These are phyloP conservation scores for Rhizophagus prolifer DNA, from an alignment of 192 early-diverging fungal genomes.

Conservation along the genomic window DNA sequence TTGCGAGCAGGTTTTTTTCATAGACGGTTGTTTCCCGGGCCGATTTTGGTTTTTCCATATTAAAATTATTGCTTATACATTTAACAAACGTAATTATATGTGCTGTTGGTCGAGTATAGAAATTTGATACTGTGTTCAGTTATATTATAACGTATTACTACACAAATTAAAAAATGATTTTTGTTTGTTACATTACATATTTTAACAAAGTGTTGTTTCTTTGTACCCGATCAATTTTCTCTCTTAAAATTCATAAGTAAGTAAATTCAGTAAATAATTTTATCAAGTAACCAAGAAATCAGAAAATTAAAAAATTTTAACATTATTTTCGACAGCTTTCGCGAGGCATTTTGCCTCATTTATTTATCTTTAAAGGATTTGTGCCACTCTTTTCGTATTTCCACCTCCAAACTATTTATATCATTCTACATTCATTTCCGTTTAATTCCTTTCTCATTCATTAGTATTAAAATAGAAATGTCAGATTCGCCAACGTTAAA, in stretches of 20 bases:
- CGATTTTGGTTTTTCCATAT: too few relatives aligned
- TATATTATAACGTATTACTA: background rate
- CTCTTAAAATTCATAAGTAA: background rate
- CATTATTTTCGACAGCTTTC: background rate
- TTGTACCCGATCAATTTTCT: background rate
- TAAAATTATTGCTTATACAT: too few relatives aligned
- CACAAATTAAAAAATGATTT: background rate
- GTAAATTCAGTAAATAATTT: background rate
- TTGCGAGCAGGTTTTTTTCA: too few relatives aligned
- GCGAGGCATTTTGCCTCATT: background rate
- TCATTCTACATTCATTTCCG: background rate
- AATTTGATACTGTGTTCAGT: too few relatives aligned
- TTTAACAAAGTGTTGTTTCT: background rate
- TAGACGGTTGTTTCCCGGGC: too few relatives aligned
- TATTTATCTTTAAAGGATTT: background rate
- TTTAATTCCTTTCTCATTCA: background rate
- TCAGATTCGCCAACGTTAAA: constrained; percentile 30
- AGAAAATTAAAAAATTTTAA: background rate
- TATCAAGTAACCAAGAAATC: background rate
- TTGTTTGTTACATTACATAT: background rate
- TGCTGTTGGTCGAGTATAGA: too few relatives aligned
- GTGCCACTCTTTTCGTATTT: background rate
- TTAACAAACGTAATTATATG: too few relatives aligned
- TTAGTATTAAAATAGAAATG: background rate
- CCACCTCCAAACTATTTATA: background rate